Conservation (phyloP, 768 basidiomycete genomes). For the Mycena rosella region DNA sequence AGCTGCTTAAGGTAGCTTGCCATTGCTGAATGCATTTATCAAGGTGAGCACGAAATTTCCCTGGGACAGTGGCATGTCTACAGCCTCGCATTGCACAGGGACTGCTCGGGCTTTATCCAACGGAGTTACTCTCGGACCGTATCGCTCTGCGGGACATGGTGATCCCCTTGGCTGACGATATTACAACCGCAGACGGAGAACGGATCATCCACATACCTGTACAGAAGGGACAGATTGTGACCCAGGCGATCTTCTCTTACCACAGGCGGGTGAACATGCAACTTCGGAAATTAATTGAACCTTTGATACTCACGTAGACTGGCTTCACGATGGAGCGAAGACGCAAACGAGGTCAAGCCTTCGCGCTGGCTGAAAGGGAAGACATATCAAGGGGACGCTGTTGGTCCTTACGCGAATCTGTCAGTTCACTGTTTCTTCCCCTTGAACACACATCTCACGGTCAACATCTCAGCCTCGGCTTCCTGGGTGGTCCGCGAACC, state of each 20-base stretch:
- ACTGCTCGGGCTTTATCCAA: slow-evolving; percentile 29
- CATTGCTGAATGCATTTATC: slow-evolving; percentile 34
- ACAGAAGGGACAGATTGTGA: slow-evolving; percentile 28
- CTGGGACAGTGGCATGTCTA: not conserved
- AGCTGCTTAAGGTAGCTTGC: slow-evolving; percentile 14
- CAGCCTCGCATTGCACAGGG: slow-evolving; percentile 13
- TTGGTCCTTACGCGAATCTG: slow-evolving; percentile 31
- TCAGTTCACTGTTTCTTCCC: not conserved
- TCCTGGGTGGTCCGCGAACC: slow-evolving; percentile 18
- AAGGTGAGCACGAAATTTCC: slow-evolving; percentile 19
- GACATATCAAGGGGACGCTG: slow-evolving; percentile 13
- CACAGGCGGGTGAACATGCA: no score
- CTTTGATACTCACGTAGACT: not conserved
- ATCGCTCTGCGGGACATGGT: slow-evolving; percentile 7
- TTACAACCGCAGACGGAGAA: slow-evolving; percentile 6
- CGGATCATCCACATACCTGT: slow-evolving; percentile 7
- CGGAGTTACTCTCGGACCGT: slow-evolving; percentile 1
- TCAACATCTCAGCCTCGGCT: slow-evolving; percentile 5
- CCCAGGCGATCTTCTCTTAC: slow-evolving; percentile 5
- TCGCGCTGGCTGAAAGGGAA: slow-evolving; percentile 26
- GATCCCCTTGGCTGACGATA: slow-evolving; percentile 9
- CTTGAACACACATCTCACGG: not conserved
- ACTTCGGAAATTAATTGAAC: no score
- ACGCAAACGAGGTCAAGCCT: slow-evolving; percentile 21
- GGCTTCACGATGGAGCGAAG: slow-evolving; percentile 25